These are phyloP conservation scores for Zygoascus flipseniorum DNA, from an alignment of 805 yeast genomes.

Conservation along the genomic window DNA sequence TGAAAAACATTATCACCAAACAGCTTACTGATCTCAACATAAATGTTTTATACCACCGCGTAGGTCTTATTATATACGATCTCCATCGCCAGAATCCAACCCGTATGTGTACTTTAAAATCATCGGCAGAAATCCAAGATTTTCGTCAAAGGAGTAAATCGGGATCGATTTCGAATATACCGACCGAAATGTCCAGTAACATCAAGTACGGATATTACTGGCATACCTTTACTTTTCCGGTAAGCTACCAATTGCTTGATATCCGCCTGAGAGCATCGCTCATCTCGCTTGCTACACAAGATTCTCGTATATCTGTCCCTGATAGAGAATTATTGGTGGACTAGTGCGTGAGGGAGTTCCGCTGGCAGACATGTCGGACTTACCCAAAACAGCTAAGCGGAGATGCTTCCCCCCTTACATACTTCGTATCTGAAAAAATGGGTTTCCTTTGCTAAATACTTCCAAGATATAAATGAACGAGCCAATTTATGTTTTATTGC, in stretches of 20 bases:
- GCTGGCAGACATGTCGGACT: too few relatives aligned
- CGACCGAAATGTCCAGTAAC: slow-evolving; percentile 36
- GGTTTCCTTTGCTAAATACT: too few relatives aligned
- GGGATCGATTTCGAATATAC: slow-evolving; percentile 32
- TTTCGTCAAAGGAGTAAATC: slow-evolving; percentile 29
- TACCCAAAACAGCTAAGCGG: too few relatives aligned
- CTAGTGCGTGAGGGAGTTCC: too few relatives aligned
- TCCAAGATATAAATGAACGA: too few relatives aligned
- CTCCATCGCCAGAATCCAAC: slow-evolving; percentile 36
- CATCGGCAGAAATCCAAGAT: slow-evolving; percentile 25
- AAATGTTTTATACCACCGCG: slow-evolving; percentile 29
- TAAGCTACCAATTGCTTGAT: slow-evolving; percentile 26
- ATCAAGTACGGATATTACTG: slow-evolving; percentile 36
- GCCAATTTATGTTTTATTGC: too few relatives aligned
- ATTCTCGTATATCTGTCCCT: too few relatives aligned
- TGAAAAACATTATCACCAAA: slow-evolving; percentile 35
- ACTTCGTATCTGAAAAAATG: too few relatives aligned
- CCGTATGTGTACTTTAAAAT: slow-evolving; percentile 20
- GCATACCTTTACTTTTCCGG: slow-evolving; percentile 32
- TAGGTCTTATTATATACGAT: slow-evolving; percentile 28
- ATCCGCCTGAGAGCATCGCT: slow-evolving; percentile 27
- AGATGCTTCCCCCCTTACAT: too few relatives aligned
- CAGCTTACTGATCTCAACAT: slow-evolving; percentile 27
- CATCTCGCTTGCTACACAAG: too few relatives aligned
- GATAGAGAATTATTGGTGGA: too few relatives aligned